These are phyloP conservation scores for Fusarium chuoi DNA, from an alignment of 2,329 filamentous ascomycete genomes.

Conservation along the genomic window DNA sequence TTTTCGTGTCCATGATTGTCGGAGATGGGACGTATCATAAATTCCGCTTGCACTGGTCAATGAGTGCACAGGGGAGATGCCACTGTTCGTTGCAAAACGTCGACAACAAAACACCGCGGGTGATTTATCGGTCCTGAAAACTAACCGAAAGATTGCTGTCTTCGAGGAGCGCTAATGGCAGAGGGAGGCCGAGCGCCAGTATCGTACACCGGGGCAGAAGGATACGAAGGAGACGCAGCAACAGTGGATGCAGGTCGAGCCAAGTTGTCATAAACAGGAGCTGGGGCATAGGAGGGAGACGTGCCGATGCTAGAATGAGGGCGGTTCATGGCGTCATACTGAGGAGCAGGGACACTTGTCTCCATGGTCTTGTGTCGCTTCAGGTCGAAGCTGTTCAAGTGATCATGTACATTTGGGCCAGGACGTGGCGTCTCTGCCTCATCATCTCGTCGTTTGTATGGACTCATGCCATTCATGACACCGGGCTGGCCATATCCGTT, in stretches of 20 bases:
- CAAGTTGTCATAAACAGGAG: conserved; percentile 19
- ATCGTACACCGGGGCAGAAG: conserved; percentile 60
- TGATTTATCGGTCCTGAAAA: background rate
- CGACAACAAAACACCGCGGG: background rate
- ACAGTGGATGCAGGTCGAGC: conserved; percentile 24
- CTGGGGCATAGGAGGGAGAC: conserved; percentile 34
- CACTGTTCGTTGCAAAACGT: background rate
- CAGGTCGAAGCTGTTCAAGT: conserved; percentile 64
- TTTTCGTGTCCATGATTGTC: conserved; percentile 9
- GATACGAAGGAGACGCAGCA: conserved; percentile 24
- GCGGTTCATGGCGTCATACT: conserved; percentile 62
- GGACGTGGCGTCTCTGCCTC: conserved; percentile 70
- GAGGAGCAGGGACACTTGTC: conserved; percentile 60
- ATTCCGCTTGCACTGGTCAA: conserved; percentile 14
- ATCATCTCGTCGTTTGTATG: conserved; percentile 65
- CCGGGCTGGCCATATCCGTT: conserved; percentile 14
- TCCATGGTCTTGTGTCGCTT: conserved; percentile 86
- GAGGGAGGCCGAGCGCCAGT: conserved; percentile 59
- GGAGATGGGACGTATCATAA: conserved; percentile 3
- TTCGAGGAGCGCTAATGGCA: conserved; percentile 54
- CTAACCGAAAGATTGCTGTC: conserved; percentile 48
- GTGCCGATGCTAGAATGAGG: conserved; percentile 58
- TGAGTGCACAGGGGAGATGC: conserved; percentile 6
- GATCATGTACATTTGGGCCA: conserved; percentile 59
- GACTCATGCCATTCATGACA: conserved; percentile 69